phyloP scores from a whole-genome alignment of 108 stramenopile species.

The Stephanodiscus triporus region DNA sequence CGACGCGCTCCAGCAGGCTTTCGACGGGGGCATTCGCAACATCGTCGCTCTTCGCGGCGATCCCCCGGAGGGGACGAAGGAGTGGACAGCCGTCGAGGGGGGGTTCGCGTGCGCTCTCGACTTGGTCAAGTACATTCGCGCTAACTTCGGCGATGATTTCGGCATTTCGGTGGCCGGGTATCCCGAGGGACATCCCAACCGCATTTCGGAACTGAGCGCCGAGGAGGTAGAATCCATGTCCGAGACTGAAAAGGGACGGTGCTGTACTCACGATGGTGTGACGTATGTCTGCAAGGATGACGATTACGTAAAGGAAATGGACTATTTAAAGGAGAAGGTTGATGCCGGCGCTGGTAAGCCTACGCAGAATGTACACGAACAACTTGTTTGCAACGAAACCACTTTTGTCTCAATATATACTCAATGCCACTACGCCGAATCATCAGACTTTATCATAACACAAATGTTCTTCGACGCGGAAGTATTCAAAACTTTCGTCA shows the following conservation, averaged over 20 bases:
- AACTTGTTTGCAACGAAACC: background rate
- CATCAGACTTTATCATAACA: conserved; percentile 93
- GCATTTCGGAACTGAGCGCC: conserved; percentile 78
- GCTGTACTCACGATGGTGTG: conserved; percentile 79
- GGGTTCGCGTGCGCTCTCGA: conserved; percentile 98
- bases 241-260: conserved; percentile 79
- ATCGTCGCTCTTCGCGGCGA: conserved; percentile 99
- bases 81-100: conserved; percentile 95
- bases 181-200: conserved; percentile 98
- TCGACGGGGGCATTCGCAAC: conserved; percentile 93
- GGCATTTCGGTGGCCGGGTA: conserved; percentile 97
- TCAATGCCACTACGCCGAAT: background rate
- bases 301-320: conserved; percentile 97
- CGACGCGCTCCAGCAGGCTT: conserved; percentile 79
- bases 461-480: conserved; percentile 99
- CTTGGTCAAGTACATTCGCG: conserved; percentile 95
- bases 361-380: conserved; percentile 5
- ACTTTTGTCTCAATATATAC: background rate
- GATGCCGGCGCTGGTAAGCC: conserved; percentile 92
- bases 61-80: conserved; percentile 95
- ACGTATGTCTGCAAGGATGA: conserved; percentile 92
- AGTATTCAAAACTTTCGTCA: conserved; percentile 90
- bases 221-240: conserved; percentile 79
- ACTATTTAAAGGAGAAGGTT: conserved; percentile 89
- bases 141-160: conserved; percentile 90